A percentile compares a stretch with the other conserved stretches of the same genome.
These are phyloP conservation scores for Colletotrichum spaethianum DNA, from an alignment of 2,329 filamentous ascomycete species.

Conservation along the genomic window DNA sequence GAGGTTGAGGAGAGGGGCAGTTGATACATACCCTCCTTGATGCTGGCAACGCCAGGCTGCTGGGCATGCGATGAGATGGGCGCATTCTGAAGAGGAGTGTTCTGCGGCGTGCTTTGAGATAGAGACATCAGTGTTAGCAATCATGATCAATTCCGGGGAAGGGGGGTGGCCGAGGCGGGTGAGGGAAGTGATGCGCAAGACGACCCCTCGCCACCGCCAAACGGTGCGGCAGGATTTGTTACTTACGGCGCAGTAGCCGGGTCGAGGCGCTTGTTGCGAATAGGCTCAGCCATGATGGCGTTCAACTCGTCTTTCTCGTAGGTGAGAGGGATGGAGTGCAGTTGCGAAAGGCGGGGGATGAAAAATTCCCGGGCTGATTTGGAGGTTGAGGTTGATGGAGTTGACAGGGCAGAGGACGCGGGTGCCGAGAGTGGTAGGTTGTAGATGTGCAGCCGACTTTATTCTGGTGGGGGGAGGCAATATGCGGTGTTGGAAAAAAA, in stretches of 20 bases:
- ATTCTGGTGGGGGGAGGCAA: slow-evolving; percentile 41
- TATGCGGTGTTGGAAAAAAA: slow-evolving; percentile 29
- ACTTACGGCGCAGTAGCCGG: slow-evolving; percentile 72
- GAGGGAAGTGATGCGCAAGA: slow-evolving; percentile 38
- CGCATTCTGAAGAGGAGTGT: slow-evolving; percentile 95
- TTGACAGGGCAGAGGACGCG: slow-evolving; percentile 30
- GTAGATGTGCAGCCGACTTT: slow-evolving; percentile 40
- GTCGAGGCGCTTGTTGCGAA: slow-evolving; percentile 74
- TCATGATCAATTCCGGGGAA: not conserved
- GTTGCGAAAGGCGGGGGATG: slow-evolving; percentile 14
- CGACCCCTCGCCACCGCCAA: slow-evolving; percentile 28
- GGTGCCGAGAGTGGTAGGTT: slow-evolving; percentile 32
- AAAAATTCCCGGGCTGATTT: slow-evolving; percentile 12
- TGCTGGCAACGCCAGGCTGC: slow-evolving; percentile 93
- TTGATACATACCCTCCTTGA: slow-evolving; percentile 89
- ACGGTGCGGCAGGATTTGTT: slow-evolving; percentile 36
- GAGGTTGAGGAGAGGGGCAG: slow-evolving; percentile 43
- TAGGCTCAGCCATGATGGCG: slow-evolving; percentile 72
- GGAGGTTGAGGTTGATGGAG: slow-evolving; percentile 19
- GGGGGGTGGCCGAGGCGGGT: not conserved
- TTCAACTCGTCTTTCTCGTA: slow-evolving; percentile 13
- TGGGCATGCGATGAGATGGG: slow-evolving; percentile 98
- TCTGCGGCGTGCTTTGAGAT: slow-evolving; percentile 91
- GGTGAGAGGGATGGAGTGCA: slow-evolving; percentile 27
- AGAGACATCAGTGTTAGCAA: slow-evolving; percentile 42